phyloP scores from a whole-genome alignment of 495 filamentous ascomycete genomes.

The Zalerion maritima region DNA sequence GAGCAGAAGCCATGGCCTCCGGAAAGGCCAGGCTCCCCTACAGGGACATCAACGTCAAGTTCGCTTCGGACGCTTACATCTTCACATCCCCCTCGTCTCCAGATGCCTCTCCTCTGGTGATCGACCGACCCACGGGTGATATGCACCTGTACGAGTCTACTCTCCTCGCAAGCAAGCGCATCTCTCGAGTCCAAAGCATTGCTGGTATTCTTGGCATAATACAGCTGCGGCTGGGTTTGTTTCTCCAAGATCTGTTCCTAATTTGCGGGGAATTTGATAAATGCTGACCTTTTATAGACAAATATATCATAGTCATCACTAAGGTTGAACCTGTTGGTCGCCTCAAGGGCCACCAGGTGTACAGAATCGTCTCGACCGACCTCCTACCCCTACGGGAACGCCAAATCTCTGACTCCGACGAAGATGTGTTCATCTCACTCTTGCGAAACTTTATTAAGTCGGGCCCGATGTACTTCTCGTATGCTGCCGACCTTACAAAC shows the following conservation, averaged over 20 bases:
- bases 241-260: too few relatives aligned
- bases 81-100: conserved; percentile 93
- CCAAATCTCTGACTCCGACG: conserved; percentile 76
- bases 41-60: conserved; percentile 90
- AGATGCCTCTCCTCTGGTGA: conserved; percentile 67
- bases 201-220: conserved; percentile 88
- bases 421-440: conserved; percentile 74
- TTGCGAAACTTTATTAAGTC: conserved; percentile 64
- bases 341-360: conserved; percentile 83
- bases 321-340: conserved; percentile 85
- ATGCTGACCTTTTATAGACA: conserved; percentile 44
- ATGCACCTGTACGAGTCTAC: conserved; percentile 68
- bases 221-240: conserved; percentile 80
- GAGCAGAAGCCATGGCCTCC: too few relatives aligned
- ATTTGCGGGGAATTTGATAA: too few relatives aligned
- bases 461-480: conserved; percentile 95
- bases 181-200: conserved; percentile 61
- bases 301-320: conserved; percentile 92
- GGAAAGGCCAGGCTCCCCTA: conserved; percentile 65
- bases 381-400: conserved; percentile 90
- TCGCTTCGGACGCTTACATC: conserved; percentile 80
- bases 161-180: conserved; percentile 59
- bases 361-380: conserved; percentile 81
- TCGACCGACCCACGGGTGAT: conserved; percentile 89
- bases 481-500: conserved; percentile 88